Conservation (phyloP, 768 basidiomycete species). For the Rhizopogon salebrosus region DNA sequence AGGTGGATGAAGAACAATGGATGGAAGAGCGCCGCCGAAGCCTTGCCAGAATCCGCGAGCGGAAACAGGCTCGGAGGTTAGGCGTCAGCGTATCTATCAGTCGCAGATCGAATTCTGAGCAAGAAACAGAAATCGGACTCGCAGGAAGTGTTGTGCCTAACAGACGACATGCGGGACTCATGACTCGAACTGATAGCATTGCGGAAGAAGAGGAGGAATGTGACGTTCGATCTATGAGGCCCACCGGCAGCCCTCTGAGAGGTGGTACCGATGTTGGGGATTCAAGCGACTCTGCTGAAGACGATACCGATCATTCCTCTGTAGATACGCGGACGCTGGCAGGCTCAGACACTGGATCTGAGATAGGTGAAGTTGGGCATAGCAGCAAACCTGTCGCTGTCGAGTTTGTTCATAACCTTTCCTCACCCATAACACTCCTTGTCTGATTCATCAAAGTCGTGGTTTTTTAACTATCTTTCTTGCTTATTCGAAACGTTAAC, state of each 20-base stretch:
- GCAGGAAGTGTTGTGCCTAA: constrained; percentile 9
- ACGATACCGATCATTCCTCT: constrained; percentile 18
- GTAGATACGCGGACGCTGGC: constrained; percentile 19
- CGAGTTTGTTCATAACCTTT: neutral
- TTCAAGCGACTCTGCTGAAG: constrained; percentile 8
- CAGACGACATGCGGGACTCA: constrained; percentile 15
- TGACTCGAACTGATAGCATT: constrained; percentile 27
- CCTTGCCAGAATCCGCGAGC: constrained; percentile 25
- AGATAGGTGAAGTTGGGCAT: constrained; percentile 2
- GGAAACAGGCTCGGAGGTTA: constrained; percentile 27
- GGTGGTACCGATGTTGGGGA: constrained; percentile 3
- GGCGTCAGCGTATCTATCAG: constrained; percentile 19
- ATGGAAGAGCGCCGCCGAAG: constrained; percentile 31
- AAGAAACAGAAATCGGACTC: constrained; percentile 10
- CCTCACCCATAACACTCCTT: neutral
- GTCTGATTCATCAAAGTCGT: neutral
- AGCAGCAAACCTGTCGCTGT: neutral
- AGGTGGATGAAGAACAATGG: constrained; percentile 28
- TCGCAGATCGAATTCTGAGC: constrained; percentile 5
- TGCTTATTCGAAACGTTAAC: neutral
- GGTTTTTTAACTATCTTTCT: neutral
- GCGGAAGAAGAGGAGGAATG: constrained; percentile 23
- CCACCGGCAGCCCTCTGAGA: neutral
- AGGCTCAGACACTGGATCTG: constrained; percentile 23
- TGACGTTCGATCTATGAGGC: constrained; percentile 2